Evolutionary conservation across 1,284 basidiomycete genomes (phyloP), one percentile per base, ranked within the genome.

Genomic region (Neonothopanus nambi): DNA sequence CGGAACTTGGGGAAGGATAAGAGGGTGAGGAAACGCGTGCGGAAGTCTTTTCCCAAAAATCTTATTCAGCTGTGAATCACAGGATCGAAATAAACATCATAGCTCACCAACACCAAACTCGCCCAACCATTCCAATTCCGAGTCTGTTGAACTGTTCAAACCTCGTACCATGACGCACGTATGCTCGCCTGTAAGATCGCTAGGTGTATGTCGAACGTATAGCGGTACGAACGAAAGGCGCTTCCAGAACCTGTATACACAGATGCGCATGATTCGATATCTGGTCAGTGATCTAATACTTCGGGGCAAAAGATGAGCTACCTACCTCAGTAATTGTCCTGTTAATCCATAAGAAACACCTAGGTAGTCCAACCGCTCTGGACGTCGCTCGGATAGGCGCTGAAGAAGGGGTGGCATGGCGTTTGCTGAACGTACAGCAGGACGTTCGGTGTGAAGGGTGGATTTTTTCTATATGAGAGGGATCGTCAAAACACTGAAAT

Each of bases 341-440:
- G 96, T 98, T 44, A 99, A 76, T 9, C 97, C 97, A 67, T 97
- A 99, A 24, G 93, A 96, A 0, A 98, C 96, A 42, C 97, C 96
- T 5, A 99, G 78, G 70, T 97, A 99, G 70, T 99, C 96, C 30
- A 99, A 77, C 41, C 75, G 78, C 66, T 98, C 95, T 0, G 97
- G 96, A 69, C 89, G 90, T 36, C 89, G 83, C 68, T 98, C 95
- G 1, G 90, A 87, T 6, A 99, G 79, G 3, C 94, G 85, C 66
- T 96, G 93, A 1, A 99, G 81, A 4, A 99, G 80, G 0, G 97
- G 94, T 2, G 95, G 95, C 92, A 99, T 96, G 35, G 84, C 80
- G 11, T 81, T 73, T 0, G 85, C 82, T 15, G 91, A 76, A 7
- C 95, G 87, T 26, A 98, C 74, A 1, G 80, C 80, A 13, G 91